Base-by-base conservation (phyloP, 1,139 yeast species). In the Hyphopichia fennica region DNA sequence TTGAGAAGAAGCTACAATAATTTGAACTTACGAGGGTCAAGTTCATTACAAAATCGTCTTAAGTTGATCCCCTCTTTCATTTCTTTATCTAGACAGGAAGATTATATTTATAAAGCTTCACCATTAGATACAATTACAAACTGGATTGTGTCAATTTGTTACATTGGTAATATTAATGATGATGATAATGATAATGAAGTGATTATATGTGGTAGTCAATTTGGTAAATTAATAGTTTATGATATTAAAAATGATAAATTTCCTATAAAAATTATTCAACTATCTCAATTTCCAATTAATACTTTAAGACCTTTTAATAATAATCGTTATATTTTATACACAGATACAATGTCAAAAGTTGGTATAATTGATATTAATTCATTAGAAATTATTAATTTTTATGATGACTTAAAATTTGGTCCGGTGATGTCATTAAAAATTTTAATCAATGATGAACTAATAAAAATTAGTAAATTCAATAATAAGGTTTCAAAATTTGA, bases 151-250 rank as follows among this genome's bases (percentile, higher is more conserved):
- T 54, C 64, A 4, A 51, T 60, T 9, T 49, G 58, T 36, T 29
- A 38, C 19, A 27, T 38, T 15, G 33, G 36, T 3, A 27, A 32
- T n/a, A 40, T 52, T 27, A 41, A 53, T 14, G 41, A 40, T 27
- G 41, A 53, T 14, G 41, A 40, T 8, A 25, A 30, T 3, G 39
- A 43, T 25, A 39, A 40, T 10, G 50, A 48, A 15, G 17, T 45
- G 19, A 42, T 67, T 16, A 51, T 63, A 10, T 60, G 68, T 41
- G 74, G 74, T 0, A 60, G 67, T 9, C 72, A 67, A 41, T 65
- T 63, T 49, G 75, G 75, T 7, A 53, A 56, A 34, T 44, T 69
- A 19, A 34, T 58, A 36, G 41, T 63, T 10, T 65, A 60, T 40
- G 48, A 61, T 38, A 48, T 52, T 2, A 41, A 42, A 16, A 49